These are phyloP conservation scores for Pleomassaria siparia DNA, from an alignment of 2,329 filamentous ascomycete species.

Conservation along the genomic window DNA sequence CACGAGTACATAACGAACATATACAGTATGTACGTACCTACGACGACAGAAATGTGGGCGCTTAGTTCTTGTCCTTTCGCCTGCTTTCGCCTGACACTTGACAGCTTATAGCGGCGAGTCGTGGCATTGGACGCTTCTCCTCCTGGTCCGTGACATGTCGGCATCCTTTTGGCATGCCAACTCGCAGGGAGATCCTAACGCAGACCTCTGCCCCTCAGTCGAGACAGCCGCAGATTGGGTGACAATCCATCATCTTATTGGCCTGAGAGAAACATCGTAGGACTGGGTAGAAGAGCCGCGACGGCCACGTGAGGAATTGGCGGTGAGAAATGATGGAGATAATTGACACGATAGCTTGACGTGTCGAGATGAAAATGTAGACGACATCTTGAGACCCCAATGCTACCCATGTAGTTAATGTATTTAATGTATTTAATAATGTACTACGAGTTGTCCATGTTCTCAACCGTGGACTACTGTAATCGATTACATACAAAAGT, in stretches of 20 bases:
- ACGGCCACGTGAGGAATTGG: neutral
- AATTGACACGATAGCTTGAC: neutral
- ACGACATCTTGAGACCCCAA: too few relatives aligned
- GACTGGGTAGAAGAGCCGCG: neutral
- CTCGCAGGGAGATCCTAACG: neutral
- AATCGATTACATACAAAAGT: too few relatives aligned
- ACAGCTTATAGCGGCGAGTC: too few relatives aligned
- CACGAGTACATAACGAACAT: too few relatives aligned
- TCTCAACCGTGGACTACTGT: too few relatives aligned
- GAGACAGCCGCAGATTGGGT: neutral
- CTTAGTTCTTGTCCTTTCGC: too few relatives aligned
- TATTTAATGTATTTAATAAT: too few relatives aligned
- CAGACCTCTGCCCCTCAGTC: neutral
- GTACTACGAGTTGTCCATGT: too few relatives aligned
- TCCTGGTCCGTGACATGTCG: neutral
- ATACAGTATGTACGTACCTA: too few relatives aligned
- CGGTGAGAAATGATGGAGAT: constrained; percentile 1
- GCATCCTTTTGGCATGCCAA: neutral
- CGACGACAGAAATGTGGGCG: too few relatives aligned
- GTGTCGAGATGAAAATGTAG: neutral
- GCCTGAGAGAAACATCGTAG: neutral
- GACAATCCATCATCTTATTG: neutral
- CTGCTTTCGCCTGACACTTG: too few relatives aligned
- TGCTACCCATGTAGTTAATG: too few relatives aligned
- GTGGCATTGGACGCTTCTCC: neutral